Evolutionary conservation across 2,329 filamentous ascomycete genomes (phyloP).

Genomic region (Botryosphaeria agaves): DNA sequence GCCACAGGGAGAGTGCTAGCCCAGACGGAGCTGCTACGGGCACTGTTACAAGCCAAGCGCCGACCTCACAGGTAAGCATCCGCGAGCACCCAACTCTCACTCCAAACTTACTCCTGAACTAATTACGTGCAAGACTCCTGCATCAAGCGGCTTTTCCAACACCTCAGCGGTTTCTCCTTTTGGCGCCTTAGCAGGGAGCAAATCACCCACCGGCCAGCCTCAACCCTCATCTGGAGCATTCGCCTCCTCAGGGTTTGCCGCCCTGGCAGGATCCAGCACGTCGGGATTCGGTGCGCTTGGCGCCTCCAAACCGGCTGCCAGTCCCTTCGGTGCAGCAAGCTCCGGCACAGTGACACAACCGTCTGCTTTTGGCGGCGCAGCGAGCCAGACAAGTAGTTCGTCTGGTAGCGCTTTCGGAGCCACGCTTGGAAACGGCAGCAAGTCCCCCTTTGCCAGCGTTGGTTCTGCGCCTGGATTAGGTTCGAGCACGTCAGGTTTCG

Average conservation of each 20-base stretch:
- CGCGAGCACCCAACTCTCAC: too few relatives aligned
- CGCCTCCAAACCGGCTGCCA: constrained; percentile 12
- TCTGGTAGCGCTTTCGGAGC: constrained; percentile 13
- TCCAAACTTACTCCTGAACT: constrained; percentile 3
- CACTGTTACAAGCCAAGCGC: too few relatives aligned
- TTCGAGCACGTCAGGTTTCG: constrained; percentile 12
- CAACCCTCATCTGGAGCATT: constrained; percentile 32
- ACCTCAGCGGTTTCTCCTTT: constrained; percentile 30
- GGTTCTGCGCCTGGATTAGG: constrained; percentile 24
- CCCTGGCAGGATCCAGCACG: constrained; percentile 19
- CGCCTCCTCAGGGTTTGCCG: constrained; percentile 27
- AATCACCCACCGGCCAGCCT: constrained; percentile 14
- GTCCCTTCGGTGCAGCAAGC: constrained; percentile 15
- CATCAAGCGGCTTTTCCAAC: constrained; percentile 25
- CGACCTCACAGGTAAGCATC: too few relatives aligned
- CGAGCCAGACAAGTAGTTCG: constrained; percentile 7
- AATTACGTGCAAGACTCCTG: constrained; percentile 12
- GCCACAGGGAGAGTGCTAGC: constrained; percentile 16
- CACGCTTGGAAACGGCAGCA: too few relatives aligned
- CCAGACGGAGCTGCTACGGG: constrained; percentile 6
- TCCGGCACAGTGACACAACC: constrained; percentile 2
- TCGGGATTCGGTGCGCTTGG: constrained; percentile 19
- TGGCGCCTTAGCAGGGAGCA: constrained; percentile 21
- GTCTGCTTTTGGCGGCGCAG: constrained; percentile 6
- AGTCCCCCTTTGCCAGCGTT: constrained; percentile 9